Percentiles rank a stretch among this genome's conserved stretches.
Conservation (phyloP, 1,284 basidiomycete species). For the Mycena sp. region DNA sequence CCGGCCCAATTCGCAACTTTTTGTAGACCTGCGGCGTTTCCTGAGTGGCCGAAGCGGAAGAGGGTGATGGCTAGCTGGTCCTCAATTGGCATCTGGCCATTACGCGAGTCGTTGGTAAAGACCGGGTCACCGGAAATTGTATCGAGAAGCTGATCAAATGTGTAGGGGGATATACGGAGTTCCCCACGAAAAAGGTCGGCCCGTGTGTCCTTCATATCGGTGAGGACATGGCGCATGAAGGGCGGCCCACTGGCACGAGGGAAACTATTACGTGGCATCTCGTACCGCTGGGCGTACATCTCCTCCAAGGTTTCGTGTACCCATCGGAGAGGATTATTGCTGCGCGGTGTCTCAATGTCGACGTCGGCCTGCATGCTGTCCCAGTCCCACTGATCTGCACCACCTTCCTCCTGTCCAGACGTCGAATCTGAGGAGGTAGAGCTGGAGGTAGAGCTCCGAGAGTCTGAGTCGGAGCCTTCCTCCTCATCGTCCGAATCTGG, state of each 20-base stretch:
- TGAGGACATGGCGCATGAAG: slow-evolving; percentile 8
- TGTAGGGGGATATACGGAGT: slow-evolving; percentile 12
- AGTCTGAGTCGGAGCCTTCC: neutral
- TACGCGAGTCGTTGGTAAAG: slow-evolving; percentile 15
- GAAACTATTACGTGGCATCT: too few relatives aligned
- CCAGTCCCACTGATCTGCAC: neutral
- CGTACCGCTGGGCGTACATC: too few relatives aligned
- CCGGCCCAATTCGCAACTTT: slow-evolving; percentile 45
- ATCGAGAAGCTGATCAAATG: slow-evolving; percentile 14
- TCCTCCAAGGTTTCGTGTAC: neutral
- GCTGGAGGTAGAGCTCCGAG: neutral
- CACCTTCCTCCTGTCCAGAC: neutral
- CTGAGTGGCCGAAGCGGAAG: slow-evolving; percentile 45
- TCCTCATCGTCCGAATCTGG: slow-evolving; percentile 13
- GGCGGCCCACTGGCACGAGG: slow-evolving; percentile 6
- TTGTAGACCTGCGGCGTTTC: slow-evolving; percentile 44
- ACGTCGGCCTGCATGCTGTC: neutral
- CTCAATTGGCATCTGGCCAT: slow-evolving; percentile 34
- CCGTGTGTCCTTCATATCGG: neutral
- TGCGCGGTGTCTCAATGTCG: neutral
- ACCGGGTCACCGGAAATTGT: slow-evolving; percentile 4
- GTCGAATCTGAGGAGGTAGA: neutral
- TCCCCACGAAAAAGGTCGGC: slow-evolving; percentile 15
- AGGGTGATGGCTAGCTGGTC: slow-evolving; percentile 45
- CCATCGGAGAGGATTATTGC: slow-evolving; percentile 6